These are phyloP conservation scores for Amylostereum chailletii DNA, from an alignment of 1,284 basidiomycete genomes.

Conservation along the genomic window DNA sequence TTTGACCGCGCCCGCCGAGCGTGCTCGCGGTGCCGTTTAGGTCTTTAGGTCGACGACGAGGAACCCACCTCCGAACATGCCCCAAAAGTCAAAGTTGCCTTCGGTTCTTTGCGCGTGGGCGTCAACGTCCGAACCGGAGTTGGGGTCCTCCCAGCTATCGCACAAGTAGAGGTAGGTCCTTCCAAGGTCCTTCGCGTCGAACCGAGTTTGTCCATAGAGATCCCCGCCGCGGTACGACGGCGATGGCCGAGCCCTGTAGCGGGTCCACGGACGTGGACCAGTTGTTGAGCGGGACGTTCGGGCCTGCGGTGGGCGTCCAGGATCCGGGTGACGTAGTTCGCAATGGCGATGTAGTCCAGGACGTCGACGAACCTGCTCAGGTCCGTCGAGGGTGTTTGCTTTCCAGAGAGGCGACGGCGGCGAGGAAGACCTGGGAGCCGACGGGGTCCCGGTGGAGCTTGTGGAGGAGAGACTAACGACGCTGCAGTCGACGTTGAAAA, in stretches of 20 bases:
- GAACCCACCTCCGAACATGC: constrained; percentile 42
- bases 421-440: constrained; percentile 50
- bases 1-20: constrained; percentile 54
- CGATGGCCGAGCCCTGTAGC: constrained; percentile 59
- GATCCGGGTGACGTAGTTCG: constrained; percentile 76
- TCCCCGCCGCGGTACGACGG: constrained; percentile 67
- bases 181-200: constrained; percentile 38
- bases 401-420: constrained; percentile 57
- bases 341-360: constrained; percentile 71
- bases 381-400: constrained; percentile 41
- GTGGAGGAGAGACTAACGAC: constrained; percentile 48
- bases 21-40: constrained; percentile 35
- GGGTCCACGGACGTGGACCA: constrained; percentile 53
- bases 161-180: constrained; percentile 31
- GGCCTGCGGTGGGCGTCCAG: constrained; percentile 41
- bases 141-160: constrained; percentile 40
- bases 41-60: constrained; percentile 36
- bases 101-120: constrained; percentile 33
- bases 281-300: constrained; percentile 70
- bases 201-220: constrained; percentile 60
- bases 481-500: constrained; percentile 57
- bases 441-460: constrained; percentile 50
- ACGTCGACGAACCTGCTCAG: constrained; percentile 57
- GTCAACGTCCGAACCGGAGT: constrained; percentile 38
- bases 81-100: constrained; percentile 48